phyloP scores from a whole-genome alignment of 371 early-diverging fungal genomes.

The Mortierella sp. region DNA sequence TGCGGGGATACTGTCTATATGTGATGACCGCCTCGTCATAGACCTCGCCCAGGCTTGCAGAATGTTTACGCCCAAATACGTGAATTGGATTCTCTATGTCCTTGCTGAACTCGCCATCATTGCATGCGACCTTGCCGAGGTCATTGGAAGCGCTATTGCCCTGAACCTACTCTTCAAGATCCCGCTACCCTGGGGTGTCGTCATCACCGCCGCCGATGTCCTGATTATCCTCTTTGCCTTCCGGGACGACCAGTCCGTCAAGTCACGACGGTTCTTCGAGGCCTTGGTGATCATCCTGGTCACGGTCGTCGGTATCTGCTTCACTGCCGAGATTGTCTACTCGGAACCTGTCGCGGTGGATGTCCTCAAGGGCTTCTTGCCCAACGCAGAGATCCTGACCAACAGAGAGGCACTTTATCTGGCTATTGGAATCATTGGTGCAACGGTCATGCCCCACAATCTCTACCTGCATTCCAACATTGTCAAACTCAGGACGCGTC shows the following conservation, averaged over 20 bases:
- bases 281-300: conserved; percentile 75
- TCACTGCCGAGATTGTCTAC: conserved; percentile 67
- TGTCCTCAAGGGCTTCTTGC: conserved; percentile 77
- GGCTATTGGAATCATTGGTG: conserved; percentile 87
- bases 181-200: conserved; percentile 80
- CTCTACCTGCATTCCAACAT: conserved; percentile 82
- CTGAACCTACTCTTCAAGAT: conserved; percentile 80
- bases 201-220: conserved; percentile 82
- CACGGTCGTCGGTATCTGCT: conserved; percentile 74
- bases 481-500: conserved; percentile 64
- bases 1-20: too few species aligned
- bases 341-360: conserved; percentile 69
- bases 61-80: conserved; percentile 61
- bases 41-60: conserved; percentile 81
- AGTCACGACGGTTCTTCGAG: conserved; percentile 72
- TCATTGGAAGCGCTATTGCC: conserved; percentile 88
- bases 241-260: conserved; percentile 62
- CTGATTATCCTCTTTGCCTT: conserved; percentile 77
- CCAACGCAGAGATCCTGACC: conserved; percentile 68
- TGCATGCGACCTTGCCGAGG: conserved; percentile 83
- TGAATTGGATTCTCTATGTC: conserved; percentile 72
- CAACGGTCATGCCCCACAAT: conserved; percentile 81
- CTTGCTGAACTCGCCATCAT: conserved; percentile 82
- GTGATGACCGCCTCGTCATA: neutral
- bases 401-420: conserved; percentile 72